Base-by-base conservation (phyloP, 2,329 filamentous ascomycete species). In the Fusarium nygamai region DNA sequence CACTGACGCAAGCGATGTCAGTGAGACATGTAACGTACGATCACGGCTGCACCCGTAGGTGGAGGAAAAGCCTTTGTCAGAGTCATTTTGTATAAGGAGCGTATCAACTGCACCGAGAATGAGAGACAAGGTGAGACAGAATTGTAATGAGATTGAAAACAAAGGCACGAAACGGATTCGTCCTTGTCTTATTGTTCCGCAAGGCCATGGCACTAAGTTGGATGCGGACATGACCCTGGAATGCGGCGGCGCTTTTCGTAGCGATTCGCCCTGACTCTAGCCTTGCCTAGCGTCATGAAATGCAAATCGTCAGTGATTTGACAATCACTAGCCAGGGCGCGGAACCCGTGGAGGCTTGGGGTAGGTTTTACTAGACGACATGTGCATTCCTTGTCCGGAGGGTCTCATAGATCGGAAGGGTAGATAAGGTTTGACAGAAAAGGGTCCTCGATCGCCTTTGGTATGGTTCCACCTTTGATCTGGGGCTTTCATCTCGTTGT, bases 1-100 rank as follows among this genome's bases (percentile, higher is more conserved):
- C 24, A 43, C 14, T 11, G 11, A 31, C 14, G 22, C 31, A 12
- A 38, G 16, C 24, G 24, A 41, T 19, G 34, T 22, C n/a, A 50
- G 56, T 27, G 22, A 39, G 38, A 57, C 44, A 47, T 19, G 13
- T 2, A 31, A 65, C 69, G 20, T 72, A 72, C 69, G 16, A 72
- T 19, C 34, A 72, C 69, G 10, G 59, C 58, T 39, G 56, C 53
- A 22, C 69, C 69, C 5, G 47, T 41, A 10, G 69, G 69, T 38
- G 64, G 57, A 29, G 69, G 64, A 4, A 72, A 66, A 11, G 64
- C 34, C 34, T 72, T 72, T 39, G 69, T 72, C 27, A 72, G 41
- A 36, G 57, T 57, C 62, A 68, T 68, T 38, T 50, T 41, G 39
- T 16, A 72, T 54, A 72, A 72, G 39, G 57, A 68, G 29, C 36